Evolutionary conservation across 139 green algal species (phyloP).

Genomic region (Microglena sp.): DNA sequence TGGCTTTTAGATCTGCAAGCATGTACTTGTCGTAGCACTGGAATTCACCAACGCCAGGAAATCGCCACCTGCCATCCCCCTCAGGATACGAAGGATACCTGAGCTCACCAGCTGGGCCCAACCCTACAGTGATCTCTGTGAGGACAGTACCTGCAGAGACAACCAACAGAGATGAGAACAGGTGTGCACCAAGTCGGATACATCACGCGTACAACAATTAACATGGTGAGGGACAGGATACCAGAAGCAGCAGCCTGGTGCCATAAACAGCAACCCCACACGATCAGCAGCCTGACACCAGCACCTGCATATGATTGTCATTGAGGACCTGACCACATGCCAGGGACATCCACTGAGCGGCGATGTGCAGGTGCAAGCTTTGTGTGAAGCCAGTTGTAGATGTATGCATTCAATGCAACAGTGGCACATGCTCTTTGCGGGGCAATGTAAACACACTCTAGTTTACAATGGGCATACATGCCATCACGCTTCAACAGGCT

Average conservation of each 20-base stretch:
- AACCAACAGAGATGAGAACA: too few species aligned
- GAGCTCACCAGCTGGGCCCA: constrained; percentile 94
- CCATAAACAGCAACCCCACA: background rate
- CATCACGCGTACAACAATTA: background rate
- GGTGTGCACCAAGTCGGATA: too few species aligned
- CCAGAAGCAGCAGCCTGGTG: background rate
- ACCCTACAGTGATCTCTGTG: constrained; percentile 88
- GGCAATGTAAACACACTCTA: too few species aligned
- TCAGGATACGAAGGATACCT: constrained; percentile 95
- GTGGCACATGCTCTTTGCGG: too few species aligned
- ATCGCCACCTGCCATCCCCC: constrained; percentile 85
- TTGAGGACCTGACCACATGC: too few species aligned
- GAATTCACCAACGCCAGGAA: constrained; percentile 96
- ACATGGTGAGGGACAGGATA: background rate
- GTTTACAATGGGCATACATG: background rate
- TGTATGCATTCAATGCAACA: too few species aligned
- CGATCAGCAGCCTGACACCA: background rate
- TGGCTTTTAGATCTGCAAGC: constrained; percentile 60
- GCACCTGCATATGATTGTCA: background rate
- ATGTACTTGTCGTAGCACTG: constrained; percentile 99
- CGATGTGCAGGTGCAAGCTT: too few species aligned
- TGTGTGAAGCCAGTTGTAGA: too few species aligned
- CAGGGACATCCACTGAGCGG: too few species aligned
- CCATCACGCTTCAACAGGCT: too few species aligned
- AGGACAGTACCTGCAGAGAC: constrained; percentile 50